phyloP scores from a whole-genome alignment of 2,329 filamentous ascomycete genomes.

The Beauveria brongniartii region DNA sequence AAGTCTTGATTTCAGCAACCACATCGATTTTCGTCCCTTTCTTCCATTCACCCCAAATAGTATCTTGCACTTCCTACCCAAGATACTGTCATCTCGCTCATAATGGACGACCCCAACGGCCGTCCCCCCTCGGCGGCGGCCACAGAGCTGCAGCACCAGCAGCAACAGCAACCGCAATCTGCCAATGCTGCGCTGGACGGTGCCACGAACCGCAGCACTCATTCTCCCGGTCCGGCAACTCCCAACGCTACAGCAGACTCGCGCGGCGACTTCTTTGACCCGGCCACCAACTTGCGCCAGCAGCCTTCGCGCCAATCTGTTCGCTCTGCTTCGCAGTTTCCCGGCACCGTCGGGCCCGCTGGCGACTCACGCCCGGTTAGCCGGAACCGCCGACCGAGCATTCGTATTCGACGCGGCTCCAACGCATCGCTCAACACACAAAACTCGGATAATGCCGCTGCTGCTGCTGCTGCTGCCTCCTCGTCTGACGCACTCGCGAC shows the following conservation, averaged over 20 bases:
- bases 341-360: background rate
- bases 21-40: background rate
- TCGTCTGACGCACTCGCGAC: background rate
- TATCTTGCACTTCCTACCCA: background rate
- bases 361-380: background rate
- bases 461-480: background rate
- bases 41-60: background rate
- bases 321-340: background rate
- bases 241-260: background rate
- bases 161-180: background rate
- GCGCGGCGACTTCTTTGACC: background rate
- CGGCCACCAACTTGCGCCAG: background rate
- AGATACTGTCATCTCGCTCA: background rate
- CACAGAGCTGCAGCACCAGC: background rate
- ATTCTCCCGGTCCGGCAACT: background rate
- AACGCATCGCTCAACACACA: background rate
- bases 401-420: constrained; percentile 11
- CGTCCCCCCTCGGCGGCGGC: background rate
- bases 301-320: constrained; percentile 6
- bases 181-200: background rate
- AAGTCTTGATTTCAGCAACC: background rate
- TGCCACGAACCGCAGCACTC: background rate
- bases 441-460: background rate
- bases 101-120: constrained; percentile 8
- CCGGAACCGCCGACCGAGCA: constrained; percentile 10